Conservation (phyloP, 2,329 filamentous ascomycete species). For the Epichloe brachyelytri region DNA sequence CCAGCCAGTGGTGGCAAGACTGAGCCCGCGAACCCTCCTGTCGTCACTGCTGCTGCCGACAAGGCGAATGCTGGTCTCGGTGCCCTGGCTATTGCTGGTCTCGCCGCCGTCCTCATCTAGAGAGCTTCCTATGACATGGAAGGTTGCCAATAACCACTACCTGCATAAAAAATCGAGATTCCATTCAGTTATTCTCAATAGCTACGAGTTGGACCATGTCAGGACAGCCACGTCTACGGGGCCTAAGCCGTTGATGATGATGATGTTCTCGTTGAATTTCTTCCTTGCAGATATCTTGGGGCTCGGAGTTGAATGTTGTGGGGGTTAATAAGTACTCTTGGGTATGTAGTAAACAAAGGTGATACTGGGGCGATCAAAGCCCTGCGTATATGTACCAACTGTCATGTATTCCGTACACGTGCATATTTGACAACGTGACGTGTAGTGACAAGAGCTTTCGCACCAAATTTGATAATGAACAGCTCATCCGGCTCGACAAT, state of each 20-base stretch:
- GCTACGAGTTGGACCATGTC: not conserved
- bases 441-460: too few relatives aligned
- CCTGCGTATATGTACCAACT: too few relatives aligned
- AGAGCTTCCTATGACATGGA: not conserved
- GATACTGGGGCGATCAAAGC: too few relatives aligned
- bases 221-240: not conserved
- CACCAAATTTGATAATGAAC: too few relatives aligned
- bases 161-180: too few relatives aligned
- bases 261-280: not conserved
- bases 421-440: too few relatives aligned
- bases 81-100: constrained; percentile 25
- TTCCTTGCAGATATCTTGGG: not conserved
- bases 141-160: not conserved
- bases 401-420: too few relatives aligned
- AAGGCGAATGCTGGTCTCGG: constrained; percentile 22
- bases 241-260: not conserved
- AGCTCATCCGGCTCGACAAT: too few relatives aligned
- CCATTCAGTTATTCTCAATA: not conserved
- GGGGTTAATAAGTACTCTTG: too few relatives aligned
- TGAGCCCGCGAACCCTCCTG: constrained; percentile 6
- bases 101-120: constrained; percentile 26
- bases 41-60: constrained; percentile 24
- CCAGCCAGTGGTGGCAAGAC: constrained; percentile 5
- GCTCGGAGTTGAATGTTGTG: too few relatives aligned
- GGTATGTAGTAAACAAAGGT: too few relatives aligned